Conservation (phyloP, 495 filamentous ascomycete genomes). For the Extremus antarcticus region DNA sequence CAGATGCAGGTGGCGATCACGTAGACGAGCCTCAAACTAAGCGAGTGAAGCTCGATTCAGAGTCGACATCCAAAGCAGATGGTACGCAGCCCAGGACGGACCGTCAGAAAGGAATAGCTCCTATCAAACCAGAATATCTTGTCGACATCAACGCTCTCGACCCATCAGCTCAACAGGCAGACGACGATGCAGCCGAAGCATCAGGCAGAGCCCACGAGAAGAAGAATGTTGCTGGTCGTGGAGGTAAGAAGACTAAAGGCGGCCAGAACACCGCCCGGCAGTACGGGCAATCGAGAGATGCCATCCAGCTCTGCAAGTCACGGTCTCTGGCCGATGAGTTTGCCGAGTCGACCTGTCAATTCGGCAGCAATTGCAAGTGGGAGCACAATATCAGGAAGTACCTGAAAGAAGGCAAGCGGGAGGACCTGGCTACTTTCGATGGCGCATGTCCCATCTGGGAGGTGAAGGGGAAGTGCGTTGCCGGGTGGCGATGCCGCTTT, state of each 20-base stretch:
- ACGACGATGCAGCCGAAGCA: slow-evolving; percentile 33
- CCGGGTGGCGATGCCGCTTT: slow-evolving; percentile 90
- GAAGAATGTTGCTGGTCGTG: slow-evolving; percentile 28
- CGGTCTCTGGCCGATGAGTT: slow-evolving; percentile 59
- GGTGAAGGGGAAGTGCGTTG: slow-evolving; percentile 58
- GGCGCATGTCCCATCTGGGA: slow-evolving; percentile 75
- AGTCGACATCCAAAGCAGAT: slow-evolving; percentile 1
- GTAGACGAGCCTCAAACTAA: slow-evolving; percentile 44
- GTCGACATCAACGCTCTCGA: not conserved
- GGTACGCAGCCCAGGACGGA: slow-evolving; percentile 28
- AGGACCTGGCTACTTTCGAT: slow-evolving; percentile 61
- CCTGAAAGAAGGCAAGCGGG: slow-evolving; percentile 67
- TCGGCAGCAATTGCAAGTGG: slow-evolving; percentile 64
- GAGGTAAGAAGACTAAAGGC: slow-evolving; percentile 51
- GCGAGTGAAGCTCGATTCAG: slow-evolving; percentile 44
- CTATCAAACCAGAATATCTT: slow-evolving; percentile 74
- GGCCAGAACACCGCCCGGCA: slow-evolving; percentile 70
- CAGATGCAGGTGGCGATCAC: not conserved
- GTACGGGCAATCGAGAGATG: slow-evolving; percentile 75
- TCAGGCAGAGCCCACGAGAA: slow-evolving; percentile 23
- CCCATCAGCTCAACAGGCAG: slow-evolving; percentile 5
- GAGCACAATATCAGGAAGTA: slow-evolving; percentile 79
- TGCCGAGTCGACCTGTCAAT: slow-evolving; percentile 58
- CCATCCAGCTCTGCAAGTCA: slow-evolving; percentile 64
- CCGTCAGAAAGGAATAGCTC: slow-evolving; percentile 58